Base-by-base conservation (phyloP, 2,329 filamentous ascomycete species). In the Neonectria punicea region DNA sequence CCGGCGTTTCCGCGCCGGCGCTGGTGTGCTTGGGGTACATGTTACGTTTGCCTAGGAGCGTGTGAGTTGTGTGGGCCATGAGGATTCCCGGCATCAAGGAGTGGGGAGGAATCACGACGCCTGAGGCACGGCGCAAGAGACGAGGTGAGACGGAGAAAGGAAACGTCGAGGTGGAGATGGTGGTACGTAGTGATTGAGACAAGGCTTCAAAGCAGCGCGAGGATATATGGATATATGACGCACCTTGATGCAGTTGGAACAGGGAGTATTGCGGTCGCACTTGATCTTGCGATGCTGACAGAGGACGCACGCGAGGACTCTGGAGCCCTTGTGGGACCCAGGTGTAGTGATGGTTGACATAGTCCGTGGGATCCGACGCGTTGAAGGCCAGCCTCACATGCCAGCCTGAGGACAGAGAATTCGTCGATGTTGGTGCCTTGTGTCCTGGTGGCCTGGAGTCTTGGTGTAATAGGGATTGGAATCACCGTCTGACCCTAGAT, bases 271-370 rank as follows among this genome's bases (percentile, higher is more conserved):
- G 65, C 87, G 83, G 71, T 89, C 86, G 76, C 87, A 89, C 75
- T 87, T 88, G 77, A 89, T 89, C 78, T 89, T 89, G 71, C 87
- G 84, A 72, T 86, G 85, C 73, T 89, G 87, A 73, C 87, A 89
- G 41, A 88, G 79, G 20, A 87, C 84, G 69, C 86, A 87, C 20
- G 85, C 85, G 62, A 87, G 77, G 51, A 87, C 81, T 69, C 85
- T 79, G 14, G 79, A 76, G 13, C 80, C 77, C 74, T 83, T 85
- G 60, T 76, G 75, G 54, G 74, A 69, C 34, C 69, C 70, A 47
- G 74, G 68, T 36, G 73, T 66, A 16, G 67, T 61, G 62, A 70
- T 69, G 53, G 72, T 73, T 65, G 78, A 79, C 79, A 80, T 80
- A 66, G 39, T 70, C 73, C 70, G 67, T 32, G 44, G 56, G 67